A percentile compares a stretch with the other conserved stretches of the same genome.
phyloP scores from a whole-genome alignment of 345 rosid genomes.

The Lagerstroemia speciosa region DNA sequence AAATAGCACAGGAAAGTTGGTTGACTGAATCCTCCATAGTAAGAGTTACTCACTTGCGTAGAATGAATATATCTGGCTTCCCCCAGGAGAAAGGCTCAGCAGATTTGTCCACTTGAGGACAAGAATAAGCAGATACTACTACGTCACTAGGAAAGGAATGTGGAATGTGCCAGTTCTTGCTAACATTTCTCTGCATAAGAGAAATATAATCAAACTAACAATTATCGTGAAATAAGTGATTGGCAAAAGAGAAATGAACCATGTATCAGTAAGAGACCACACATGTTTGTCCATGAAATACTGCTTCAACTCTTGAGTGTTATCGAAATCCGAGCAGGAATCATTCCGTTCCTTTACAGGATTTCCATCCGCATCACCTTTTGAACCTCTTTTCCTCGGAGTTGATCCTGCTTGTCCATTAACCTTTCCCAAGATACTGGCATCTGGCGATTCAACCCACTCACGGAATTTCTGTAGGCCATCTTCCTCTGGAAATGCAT shows the following conservation, averaged over 20 bases:
- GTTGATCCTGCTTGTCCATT: constrained; percentile 26
- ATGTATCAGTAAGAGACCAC: constrained; percentile 11
- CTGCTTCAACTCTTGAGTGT: constrained; percentile 40
- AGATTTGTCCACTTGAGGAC: constrained; percentile 90
- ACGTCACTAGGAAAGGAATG: constrained; percentile 81
- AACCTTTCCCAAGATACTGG: constrained; percentile 63
- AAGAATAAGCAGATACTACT: constrained; percentile 65
- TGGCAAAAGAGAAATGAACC: neutral
- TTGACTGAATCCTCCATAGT: neutral
- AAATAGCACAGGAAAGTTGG: neutral
- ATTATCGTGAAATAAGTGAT: neutral
- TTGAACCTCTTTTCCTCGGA: constrained; percentile 35
- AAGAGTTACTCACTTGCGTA: constrained; percentile 48
- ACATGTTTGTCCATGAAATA: constrained; percentile 88
- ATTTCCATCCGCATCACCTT: constrained; percentile 14
- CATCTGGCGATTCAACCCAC: constrained; percentile 99
- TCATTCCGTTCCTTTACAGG: constrained; percentile 21
- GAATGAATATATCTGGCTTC: constrained; percentile 74
- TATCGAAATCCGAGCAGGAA: constrained; percentile 21
- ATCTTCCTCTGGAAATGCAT: constrained; percentile 89
- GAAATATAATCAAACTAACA: neutral
- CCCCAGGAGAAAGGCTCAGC: constrained; percentile 91
- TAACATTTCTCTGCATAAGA: constrained; percentile 71
- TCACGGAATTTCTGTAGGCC: constrained; percentile 82
- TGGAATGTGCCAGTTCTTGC: constrained; percentile 98